Base-by-base conservation (phyloP, 2,329 filamentous ascomycete species). In the Aspergillus tubingensis region DNA sequence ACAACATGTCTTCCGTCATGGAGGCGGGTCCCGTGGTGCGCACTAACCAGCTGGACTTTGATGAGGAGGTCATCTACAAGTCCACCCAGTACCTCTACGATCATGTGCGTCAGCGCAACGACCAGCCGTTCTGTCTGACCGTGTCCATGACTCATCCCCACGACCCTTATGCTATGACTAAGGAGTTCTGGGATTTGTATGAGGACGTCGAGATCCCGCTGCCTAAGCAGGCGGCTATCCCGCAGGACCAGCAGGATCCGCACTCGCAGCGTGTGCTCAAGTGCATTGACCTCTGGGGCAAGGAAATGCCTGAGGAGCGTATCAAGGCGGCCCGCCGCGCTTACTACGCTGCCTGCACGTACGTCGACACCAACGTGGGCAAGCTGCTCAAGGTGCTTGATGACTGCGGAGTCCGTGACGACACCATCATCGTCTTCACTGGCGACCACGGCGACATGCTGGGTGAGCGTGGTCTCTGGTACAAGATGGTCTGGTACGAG, bases 401-500 rank as follows among this genome's bases (percentile, higher is more conserved):
- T 74, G 85, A 92, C 61, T 94, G 91, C 72, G 86, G 88, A 6
- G 82, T 97, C 48, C 88, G 88, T 62, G 87, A 96, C 36, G 87
- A 96, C 77, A 97, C 93, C 11, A 92, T 96, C 68, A 83, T 97
- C 69, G 88, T 97, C 66, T 97, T 97, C 79, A 93, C 90, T 60
- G 92, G 93, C 48, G 93, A 97, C 74, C 93, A 97, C 72, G 93
- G 93, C 58, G 93, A 97, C 77, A 97, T 97, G 93, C 85, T 97
- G 7, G 93, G 93, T 61, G 93, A 97, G 81, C 88, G 92, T 56
- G 90, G 91, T 5, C 81, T 97, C 50, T 97, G 93, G 93, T 86
- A 96, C 82, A 97, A 97, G 84, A 97, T 97, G 93, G 92, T 87
- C 72, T 97, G 95, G 85, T 96, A 92, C 70, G 93, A 97, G 83